Evolutionary conservation across 495 filamentous ascomycete genomes (phyloP).

Genomic region (Aspergillus incahuasiensis): DNA sequence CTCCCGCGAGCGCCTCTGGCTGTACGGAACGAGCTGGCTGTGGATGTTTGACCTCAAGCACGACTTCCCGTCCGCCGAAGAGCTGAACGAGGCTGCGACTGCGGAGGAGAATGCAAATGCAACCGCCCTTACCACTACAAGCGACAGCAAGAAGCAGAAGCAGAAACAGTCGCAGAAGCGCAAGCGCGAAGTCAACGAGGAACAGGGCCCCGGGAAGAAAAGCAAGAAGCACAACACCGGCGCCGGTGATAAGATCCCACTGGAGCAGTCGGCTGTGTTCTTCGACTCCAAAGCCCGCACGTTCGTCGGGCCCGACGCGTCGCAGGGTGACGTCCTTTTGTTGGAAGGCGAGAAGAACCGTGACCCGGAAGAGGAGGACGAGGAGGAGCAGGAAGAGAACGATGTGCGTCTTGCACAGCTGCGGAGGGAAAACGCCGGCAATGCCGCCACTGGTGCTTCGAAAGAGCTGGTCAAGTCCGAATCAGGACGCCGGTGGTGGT

Average conservation of each 20-base stretch:
- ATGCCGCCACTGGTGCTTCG: slow-evolving; percentile 32
- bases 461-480: slow-evolving; percentile 26
- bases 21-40: slow-evolving; percentile 79
- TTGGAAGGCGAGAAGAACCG: slow-evolving; percentile 37
- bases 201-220: slow-evolving; percentile 24
- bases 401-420: slow-evolving; percentile 32
- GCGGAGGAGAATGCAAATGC: slow-evolving; percentile 22
- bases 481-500: slow-evolving; percentile 55
- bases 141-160: neutral
- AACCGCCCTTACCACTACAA: too few species aligned
- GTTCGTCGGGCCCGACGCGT: slow-evolving; percentile 37
- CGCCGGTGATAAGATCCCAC: slow-evolving; percentile 58
- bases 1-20: slow-evolving; percentile 64
- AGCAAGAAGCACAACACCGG: slow-evolving; percentile 45
- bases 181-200: slow-evolving; percentile 39
- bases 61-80: slow-evolving; percentile 53
- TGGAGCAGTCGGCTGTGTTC: slow-evolving; percentile 50
- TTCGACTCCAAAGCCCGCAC: slow-evolving; percentile 56
- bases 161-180: slow-evolving; percentile 27
- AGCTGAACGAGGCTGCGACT: slow-evolving; percentile 20
- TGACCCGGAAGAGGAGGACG: slow-evolving; percentile 45
- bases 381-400: slow-evolving; percentile 34
- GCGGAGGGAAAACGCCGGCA: slow-evolving; percentile 22
- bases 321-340: slow-evolving; percentile 37
- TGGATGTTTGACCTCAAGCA: slow-evolving; percentile 87